Percentiles rank a stretch among this genome's conserved stretches.
Conservation (phyloP, 768 basidiomycete species). For the Astraeus odoratus region DNA sequence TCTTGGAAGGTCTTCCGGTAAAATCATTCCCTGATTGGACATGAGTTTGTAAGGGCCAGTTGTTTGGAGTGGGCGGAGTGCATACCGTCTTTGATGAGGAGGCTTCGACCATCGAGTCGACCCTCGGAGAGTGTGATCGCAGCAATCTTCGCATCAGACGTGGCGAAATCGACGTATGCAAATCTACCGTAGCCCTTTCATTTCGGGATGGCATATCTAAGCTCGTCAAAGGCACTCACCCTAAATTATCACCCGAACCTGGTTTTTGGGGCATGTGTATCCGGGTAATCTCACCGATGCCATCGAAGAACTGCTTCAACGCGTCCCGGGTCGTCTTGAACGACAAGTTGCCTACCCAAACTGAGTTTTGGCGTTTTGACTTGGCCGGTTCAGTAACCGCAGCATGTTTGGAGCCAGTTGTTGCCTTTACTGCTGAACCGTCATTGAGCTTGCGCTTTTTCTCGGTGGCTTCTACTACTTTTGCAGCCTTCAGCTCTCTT, state of each 20-base stretch:
- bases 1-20: conserved; percentile 53
- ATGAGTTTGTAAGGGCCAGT: not conserved
- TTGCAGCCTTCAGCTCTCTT: conserved; percentile 23
- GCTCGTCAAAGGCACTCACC: conserved; percentile 42
- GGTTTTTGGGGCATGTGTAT: conserved; percentile 82
- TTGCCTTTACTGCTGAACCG: conserved; percentile 1
- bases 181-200: conserved; percentile 47
- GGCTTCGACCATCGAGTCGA: conserved; percentile 72
- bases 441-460: conserved; percentile 46
- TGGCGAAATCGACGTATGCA: conserved; percentile 93
- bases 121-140: conserved; percentile 82
- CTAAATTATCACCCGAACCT: conserved; percentile 63
- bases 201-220: not conserved
- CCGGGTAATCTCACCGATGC: conserved; percentile 67
- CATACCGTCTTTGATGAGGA: conserved; percentile 91
- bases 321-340: conserved; percentile 80
- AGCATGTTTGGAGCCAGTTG: conserved; percentile 4
- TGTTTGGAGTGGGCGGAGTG: conserved; percentile 1
- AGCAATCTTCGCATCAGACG: conserved; percentile 59
- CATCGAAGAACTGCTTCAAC: conserved; percentile 65
- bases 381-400: conserved; percentile 12
- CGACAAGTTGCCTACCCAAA: conserved; percentile 94
- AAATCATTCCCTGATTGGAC: conserved; percentile 59
- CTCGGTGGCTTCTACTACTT: conserved; percentile 15
- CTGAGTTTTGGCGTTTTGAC: conserved; percentile 68